Percentiles rank a stretch among this genome's conserved stretches.
These are phyloP conservation scores for Penicillium psychrosexuale DNA, from an alignment of 2,329 filamentous ascomycete genomes.

Conservation along the genomic window DNA sequence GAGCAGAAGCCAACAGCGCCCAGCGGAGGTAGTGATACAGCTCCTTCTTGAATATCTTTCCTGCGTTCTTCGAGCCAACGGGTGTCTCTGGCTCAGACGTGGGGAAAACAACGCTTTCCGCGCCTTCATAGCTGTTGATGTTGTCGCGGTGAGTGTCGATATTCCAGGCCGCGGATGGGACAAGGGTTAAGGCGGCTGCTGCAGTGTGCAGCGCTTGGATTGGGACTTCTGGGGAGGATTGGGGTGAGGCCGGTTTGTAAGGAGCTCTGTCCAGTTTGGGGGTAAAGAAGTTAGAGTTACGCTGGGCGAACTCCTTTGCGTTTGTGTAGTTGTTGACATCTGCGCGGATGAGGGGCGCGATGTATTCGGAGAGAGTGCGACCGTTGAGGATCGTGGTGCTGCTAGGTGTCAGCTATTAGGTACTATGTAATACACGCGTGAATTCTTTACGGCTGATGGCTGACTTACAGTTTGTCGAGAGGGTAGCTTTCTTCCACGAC, in stretches of 20 bases:
- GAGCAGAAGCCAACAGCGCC: constrained; percentile 52
- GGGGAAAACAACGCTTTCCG: constrained; percentile 12
- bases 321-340: constrained; percentile 59
- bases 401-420: constrained; percentile 1
- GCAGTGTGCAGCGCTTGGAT: constrained; percentile 44
- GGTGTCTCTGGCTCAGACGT: neutral
- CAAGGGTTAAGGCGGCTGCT: constrained; percentile 43
- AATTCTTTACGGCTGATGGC: neutral
- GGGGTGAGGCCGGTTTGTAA: constrained; percentile 23
- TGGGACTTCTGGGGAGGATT: constrained; percentile 24
- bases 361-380: constrained; percentile 46
- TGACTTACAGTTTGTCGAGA: constrained; percentile 31
- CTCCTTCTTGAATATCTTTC: constrained; percentile 44
- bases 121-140: constrained; percentile 36
- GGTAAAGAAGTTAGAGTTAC: constrained; percentile 59
- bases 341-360: constrained; percentile 50
- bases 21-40: constrained; percentile 57
- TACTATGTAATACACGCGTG: neutral
- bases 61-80: constrained; percentile 17
- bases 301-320: constrained; percentile 53
- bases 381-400: constrained; percentile 30
- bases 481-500: constrained; percentile 25
- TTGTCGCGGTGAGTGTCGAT: constrained; percentile 40
- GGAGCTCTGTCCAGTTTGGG: constrained; percentile 28
- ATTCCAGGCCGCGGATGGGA: constrained; percentile 42